Conservation (phyloP, 306 rosid species). For the Acacia melanoxylon region DNA sequence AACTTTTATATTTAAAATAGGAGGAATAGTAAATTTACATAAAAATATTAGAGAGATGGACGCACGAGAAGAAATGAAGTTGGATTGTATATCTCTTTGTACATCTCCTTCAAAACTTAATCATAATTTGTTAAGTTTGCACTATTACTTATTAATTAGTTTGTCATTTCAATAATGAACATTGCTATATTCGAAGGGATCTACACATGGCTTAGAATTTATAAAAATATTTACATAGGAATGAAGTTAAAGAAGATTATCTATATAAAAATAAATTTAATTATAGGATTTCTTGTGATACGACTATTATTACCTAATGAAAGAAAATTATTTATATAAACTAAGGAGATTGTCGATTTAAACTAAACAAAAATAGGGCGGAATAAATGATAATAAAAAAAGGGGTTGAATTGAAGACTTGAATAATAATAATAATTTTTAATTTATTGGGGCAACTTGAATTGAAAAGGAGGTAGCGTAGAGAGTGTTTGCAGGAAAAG, state of each 20-base stretch:
- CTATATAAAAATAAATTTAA: too few species aligned
- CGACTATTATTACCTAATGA: background rate
- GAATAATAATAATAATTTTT: background rate
- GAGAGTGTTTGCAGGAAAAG: conserved; percentile 19
- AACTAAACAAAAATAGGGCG: background rate
- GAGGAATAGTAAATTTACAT: background rate
- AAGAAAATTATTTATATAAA: background rate
- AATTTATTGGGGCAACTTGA: background rate
- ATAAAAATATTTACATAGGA: too few species aligned
- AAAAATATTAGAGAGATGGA: background rate
- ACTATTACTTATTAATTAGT: background rate
- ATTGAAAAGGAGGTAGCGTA: conserved; percentile 38
- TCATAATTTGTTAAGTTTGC: background rate
- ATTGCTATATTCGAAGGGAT: background rate
- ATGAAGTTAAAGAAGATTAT: background rate
- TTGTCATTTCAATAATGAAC: background rate
- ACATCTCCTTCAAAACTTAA: too few species aligned
- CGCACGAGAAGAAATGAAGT: background rate
- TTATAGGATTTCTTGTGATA: background rate
- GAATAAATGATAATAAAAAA: conserved; percentile 21
- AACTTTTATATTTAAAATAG: too few species aligned
- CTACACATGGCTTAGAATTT: background rate
- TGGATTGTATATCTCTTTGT: background rate
- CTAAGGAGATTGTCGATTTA: too few species aligned
- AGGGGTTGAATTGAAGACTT: conserved; percentile 26